These are phyloP conservation scores for Dichotomopilus funicola DNA, from an alignment of 2,329 filamentous ascomycete genomes.

Conservation along the genomic window DNA sequence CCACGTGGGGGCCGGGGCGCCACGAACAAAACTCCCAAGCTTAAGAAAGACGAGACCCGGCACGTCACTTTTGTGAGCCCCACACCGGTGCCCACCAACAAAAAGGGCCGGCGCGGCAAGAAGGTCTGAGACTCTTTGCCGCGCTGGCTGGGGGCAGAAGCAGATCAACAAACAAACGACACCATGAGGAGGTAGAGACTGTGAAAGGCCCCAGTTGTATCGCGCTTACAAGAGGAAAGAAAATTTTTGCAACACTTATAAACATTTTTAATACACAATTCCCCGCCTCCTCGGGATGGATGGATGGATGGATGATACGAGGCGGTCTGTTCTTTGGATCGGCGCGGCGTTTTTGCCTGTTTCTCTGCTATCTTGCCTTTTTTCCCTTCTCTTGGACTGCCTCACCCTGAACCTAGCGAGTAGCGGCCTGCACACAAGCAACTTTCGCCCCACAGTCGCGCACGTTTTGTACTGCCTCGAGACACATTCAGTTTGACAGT, in stretches of 20 bases:
- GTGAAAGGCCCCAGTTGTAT: too few species aligned
- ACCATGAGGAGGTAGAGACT: too few species aligned
- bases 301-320: neutral
- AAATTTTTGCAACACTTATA: neutral
- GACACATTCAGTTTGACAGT: too few species aligned
- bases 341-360: neutral
- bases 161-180: too few species aligned
- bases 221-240: neutral
- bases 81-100: slow-evolving; percentile 36
- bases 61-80: slow-evolving; percentile 51
- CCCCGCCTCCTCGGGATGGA: neutral
- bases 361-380: neutral
- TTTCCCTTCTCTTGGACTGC: too few species aligned
- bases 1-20: slow-evolving; percentile 32
- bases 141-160: neutral
- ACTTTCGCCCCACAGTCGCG: too few species aligned
- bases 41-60: slow-evolving; percentile 49
- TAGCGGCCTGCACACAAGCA: too few species aligned
- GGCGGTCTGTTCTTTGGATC: neutral
- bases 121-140: slow-evolving; percentile 3
- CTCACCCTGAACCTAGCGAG: too few species aligned
- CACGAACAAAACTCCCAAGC: slow-evolving; percentile 39
- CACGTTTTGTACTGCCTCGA: too few species aligned
- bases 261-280: slow-evolving; percentile 9
- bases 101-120: slow-evolving; percentile 28